Conservation (phyloP, 768 basidiomycete species). For the Fomitopsis serialis region DNA sequence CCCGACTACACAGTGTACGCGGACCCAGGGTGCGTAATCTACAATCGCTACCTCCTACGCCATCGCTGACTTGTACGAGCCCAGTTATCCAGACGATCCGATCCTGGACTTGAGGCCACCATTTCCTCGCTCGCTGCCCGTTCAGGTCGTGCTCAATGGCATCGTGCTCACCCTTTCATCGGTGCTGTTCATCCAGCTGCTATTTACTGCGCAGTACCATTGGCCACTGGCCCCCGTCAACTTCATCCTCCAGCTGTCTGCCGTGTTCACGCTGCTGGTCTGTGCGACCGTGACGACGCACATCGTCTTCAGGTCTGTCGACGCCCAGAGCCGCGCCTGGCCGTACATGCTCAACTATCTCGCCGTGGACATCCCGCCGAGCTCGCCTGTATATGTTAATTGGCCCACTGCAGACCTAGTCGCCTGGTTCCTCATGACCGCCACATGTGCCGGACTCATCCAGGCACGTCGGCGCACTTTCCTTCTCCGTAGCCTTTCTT, state of each 20-base stretch:
- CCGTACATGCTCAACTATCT: conserved; percentile 96
- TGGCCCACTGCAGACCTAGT: conserved; percentile 68
- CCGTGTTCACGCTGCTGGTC: conserved; percentile 74
- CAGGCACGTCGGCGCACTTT: conserved; percentile 50
- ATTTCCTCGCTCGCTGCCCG: conserved; percentile 84
- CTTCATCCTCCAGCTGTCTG: conserved; percentile 83
- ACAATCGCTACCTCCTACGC: neutral
- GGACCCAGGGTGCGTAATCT: neutral
- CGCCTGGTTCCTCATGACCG: conserved; percentile 86
- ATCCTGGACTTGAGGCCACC: conserved; percentile 72
- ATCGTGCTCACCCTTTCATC: conserved; percentile 79
- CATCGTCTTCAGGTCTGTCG: conserved; percentile 59
- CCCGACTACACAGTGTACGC: neutral
- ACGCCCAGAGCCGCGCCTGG: conserved; percentile 68
- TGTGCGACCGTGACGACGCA: conserved; percentile 74
- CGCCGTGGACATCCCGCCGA: conserved; percentile 70
- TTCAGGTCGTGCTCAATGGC: conserved; percentile 84
- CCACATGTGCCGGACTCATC: conserved; percentile 74
- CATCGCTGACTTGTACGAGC: neutral
- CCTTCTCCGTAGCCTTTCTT: neutral
- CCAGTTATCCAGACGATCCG: conserved; percentile 47
- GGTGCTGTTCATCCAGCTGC: conserved; percentile 85
- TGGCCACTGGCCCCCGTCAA: conserved; percentile 91
- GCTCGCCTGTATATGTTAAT: conserved; percentile 26
- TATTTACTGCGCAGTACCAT: conserved; percentile 96